Evolutionary conservation across 2,329 filamentous ascomycete genomes (phyloP).

Genomic region (Huntiella bhutanensis): DNA sequence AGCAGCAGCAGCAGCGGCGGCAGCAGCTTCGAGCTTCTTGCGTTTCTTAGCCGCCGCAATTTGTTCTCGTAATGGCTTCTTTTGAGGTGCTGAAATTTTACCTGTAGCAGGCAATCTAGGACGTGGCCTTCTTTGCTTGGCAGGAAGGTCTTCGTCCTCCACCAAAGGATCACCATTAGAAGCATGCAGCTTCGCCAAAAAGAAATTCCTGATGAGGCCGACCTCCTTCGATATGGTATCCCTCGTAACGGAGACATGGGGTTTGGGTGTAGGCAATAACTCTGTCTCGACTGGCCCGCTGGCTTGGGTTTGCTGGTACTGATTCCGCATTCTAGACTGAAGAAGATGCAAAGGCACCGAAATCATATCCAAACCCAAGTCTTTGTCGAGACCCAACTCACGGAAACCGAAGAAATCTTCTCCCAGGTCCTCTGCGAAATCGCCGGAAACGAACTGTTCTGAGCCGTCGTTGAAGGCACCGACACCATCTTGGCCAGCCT

Average conservation of each 20-base stretch:
- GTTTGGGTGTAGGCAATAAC: constrained; percentile 47
- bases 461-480: constrained; percentile 90
- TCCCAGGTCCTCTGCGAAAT: constrained; percentile 93
- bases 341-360: constrained; percentile 87
- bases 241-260: constrained; percentile 58
- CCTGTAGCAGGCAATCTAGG: constrained; percentile 51
- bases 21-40: constrained; percentile 49
- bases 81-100: constrained; percentile 73
- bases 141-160: constrained; percentile 86
- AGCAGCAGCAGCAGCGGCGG: constrained; percentile 11
- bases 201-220: constrained; percentile 78
- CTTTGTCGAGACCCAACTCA: constrained; percentile 76
- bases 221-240: constrained; percentile 66
- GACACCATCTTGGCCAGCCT: constrained; percentile 65
- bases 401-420: constrained; percentile 99
- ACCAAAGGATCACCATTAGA: constrained; percentile 47
- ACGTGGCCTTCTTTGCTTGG: constrained; percentile 68
- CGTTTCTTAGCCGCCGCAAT: constrained; percentile 74
- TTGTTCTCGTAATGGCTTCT: constrained; percentile 64
- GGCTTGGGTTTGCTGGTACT: constrained; percentile 58
- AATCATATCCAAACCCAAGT: constrained; percentile 72
- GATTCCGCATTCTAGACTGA: constrained; percentile 73
- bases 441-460: constrained; percentile 88
- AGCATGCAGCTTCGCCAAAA: constrained; percentile 70
- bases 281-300: constrained; percentile 39